These are phyloP conservation scores for Wickerhamiella vanderwaltii DNA, from an alignment of 805 yeast species.

Conservation along the genomic window DNA sequence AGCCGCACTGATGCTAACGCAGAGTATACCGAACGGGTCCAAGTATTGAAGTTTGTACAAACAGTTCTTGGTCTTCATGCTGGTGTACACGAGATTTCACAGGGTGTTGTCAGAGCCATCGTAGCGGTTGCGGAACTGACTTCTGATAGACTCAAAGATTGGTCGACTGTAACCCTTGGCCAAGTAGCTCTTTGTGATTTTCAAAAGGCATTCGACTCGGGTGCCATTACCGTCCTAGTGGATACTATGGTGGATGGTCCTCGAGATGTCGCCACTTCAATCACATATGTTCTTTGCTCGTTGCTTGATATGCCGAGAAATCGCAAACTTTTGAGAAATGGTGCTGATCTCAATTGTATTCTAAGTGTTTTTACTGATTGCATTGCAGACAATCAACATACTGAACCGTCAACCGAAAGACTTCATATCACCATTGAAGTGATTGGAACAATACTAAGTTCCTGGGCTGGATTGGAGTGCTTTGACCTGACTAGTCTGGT, in stretches of 20 bases:
- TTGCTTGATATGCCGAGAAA: constrained; percentile 47
- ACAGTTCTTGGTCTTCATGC: constrained; percentile 41
- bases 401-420: constrained; percentile 38
- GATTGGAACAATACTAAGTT: constrained; percentile 48
- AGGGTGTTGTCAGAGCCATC: constrained; percentile 56
- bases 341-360: constrained; percentile 49
- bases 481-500: constrained; percentile 38
- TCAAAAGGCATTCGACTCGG: constrained; percentile 32
- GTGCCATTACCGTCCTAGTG: constrained; percentile 35
- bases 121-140: constrained; percentile 47
- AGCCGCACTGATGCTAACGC: constrained; percentile 39
- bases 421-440: constrained; percentile 50
- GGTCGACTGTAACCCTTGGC: constrained; percentile 42
- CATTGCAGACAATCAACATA: constrained; percentile 30
- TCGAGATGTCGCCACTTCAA: constrained; percentile 33
- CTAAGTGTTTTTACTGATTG: constrained; percentile 62
- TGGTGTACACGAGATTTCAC: constrained; percentile 43
- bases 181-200: constrained; percentile 40
- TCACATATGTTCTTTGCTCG: constrained; percentile 38
- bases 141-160: constrained; percentile 38
- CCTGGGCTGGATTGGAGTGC: constrained; percentile 65
- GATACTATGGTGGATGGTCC: constrained; percentile 46
- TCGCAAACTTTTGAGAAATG: constrained; percentile 43
- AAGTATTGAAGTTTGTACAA: constrained; percentile 63
- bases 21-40: constrained; percentile 51